phyloP scores from a whole-genome alignment of 2,329 filamentous ascomycete genomes.

The Cryoendolithus antarcticus region DNA sequence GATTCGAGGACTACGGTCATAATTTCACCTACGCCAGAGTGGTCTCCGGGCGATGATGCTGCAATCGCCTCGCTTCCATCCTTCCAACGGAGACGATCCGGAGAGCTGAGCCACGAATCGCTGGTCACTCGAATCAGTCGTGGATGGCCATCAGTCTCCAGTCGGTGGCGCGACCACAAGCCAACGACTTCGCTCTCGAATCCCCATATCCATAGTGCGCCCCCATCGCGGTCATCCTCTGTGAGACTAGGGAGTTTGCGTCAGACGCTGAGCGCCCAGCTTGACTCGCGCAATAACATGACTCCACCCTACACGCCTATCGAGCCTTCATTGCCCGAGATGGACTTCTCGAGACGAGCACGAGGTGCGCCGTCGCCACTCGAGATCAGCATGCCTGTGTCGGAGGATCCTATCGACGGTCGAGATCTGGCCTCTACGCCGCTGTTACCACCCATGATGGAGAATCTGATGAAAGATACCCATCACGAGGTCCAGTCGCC shows the following conservation, averaged over 20 bases:
- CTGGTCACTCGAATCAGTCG: constrained; percentile 10
- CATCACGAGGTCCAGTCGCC: constrained; percentile 47
- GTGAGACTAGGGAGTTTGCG: constrained; percentile 72
- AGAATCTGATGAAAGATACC: constrained; percentile 13
- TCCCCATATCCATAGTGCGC: constrained; percentile 21
- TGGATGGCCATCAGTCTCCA: constrained; percentile 34
- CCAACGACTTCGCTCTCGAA: constrained; percentile 14
- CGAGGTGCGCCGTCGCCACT: constrained; percentile 8
- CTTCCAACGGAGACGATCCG: constrained; percentile 44
- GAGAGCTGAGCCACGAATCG: constrained; percentile 9
- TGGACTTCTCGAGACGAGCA: constrained; percentile 4
- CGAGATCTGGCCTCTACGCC: constrained; percentile 65
- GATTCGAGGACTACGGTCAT: not conserved
- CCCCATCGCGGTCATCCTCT: constrained; percentile 43
- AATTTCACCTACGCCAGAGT: constrained; percentile 12
- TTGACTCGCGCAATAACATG: constrained; percentile 25
- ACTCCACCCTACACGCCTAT: constrained; percentile 23
- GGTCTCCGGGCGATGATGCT: constrained; percentile 32
- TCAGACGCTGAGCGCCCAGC: constrained; percentile 38
- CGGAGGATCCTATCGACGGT: constrained; percentile 38
- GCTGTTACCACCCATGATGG: constrained; percentile 70
- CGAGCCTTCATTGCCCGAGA: constrained; percentile 1
- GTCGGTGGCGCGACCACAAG: constrained; percentile 43
- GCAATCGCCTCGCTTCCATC: constrained; percentile 41
- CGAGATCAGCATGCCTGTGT: constrained; percentile 11